phyloP scores from a whole-genome alignment of 75 land plant genomes.

The Picea sitchensis region DNA sequence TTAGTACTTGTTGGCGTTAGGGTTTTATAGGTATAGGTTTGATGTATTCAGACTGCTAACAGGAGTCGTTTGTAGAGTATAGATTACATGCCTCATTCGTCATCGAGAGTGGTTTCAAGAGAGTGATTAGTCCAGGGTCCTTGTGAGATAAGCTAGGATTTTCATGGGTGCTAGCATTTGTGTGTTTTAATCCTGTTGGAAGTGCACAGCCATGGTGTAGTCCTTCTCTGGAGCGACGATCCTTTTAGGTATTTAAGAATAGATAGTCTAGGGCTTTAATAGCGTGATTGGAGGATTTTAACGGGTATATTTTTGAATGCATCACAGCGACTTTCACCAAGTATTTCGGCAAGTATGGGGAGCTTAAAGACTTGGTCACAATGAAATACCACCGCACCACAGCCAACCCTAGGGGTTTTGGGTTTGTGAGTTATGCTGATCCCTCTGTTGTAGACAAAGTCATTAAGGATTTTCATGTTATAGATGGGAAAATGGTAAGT shows the following conservation, averaged over 20 bases:
- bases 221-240: no score
- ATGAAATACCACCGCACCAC: slow-evolving; percentile 51
- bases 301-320: slow-evolving; percentile 15
- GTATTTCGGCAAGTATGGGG: slow-evolving; percentile 61
- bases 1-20: background rate
- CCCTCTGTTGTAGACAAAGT: slow-evolving; percentile 44
- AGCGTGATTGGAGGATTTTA: background rate
- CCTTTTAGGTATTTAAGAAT: background rate
- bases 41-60: background rate
- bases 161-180: background rate
- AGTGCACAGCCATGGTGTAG: no score
- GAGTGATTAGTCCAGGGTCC: no score
- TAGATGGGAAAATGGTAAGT: slow-evolving; percentile 55
- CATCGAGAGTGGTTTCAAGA: background rate
- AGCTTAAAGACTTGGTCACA: slow-evolving; percentile 51
- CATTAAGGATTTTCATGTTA: slow-evolving; percentile 43
- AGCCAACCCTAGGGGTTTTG: slow-evolving; percentile 57
- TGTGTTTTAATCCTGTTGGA: background rate
- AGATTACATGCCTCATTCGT: background rate
- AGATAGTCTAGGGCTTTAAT: background rate
- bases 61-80: background rate
- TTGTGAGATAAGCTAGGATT: background rate
- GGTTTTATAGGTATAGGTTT: background rate
- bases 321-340: slow-evolving; percentile 22
- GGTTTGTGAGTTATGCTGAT: slow-evolving; percentile 54